Evolutionary conservation across 2,329 filamentous ascomycete genomes (phyloP).

Genomic region (Cryphonectria radicalis): DNA sequence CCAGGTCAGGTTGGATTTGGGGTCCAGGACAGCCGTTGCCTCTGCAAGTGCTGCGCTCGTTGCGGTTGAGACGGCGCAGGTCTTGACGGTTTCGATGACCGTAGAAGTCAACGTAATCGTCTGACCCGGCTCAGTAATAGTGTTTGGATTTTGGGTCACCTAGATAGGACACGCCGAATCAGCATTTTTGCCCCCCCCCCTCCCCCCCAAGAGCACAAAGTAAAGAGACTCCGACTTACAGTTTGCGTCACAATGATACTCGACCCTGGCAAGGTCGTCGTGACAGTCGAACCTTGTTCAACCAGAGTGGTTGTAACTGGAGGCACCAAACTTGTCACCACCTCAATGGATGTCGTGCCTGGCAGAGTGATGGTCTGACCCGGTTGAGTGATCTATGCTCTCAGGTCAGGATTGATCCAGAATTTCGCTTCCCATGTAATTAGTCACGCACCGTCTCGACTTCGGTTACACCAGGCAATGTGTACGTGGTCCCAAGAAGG

Average conservation of each 20-base stretch:
- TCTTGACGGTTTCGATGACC: slow-evolving; percentile 40
- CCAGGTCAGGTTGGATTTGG: slow-evolving; percentile 51
- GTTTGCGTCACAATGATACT: slow-evolving; percentile 32
- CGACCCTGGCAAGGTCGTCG: slow-evolving; percentile 33
- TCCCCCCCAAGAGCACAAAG: background rate
- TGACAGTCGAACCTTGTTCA: slow-evolving; percentile 32
- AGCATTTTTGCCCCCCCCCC: background rate
- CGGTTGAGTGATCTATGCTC: slow-evolving; percentile 7
- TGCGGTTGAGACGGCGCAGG: slow-evolving; percentile 52
- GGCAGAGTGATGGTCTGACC: slow-evolving; percentile 8
- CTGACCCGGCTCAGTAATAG: slow-evolving; percentile 33
- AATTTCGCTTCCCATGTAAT: background rate
- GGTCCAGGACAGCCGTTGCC: slow-evolving; percentile 36
- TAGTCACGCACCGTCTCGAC: background rate
- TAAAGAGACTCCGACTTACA: background rate
- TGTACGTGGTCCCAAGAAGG: slow-evolving; percentile 19
- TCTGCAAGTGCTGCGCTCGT: slow-evolving; percentile 28
- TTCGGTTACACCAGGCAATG: slow-evolving; percentile 23
- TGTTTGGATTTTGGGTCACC: slow-evolving; percentile 22
- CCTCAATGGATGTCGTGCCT: slow-evolving; percentile 15
- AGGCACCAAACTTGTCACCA: slow-evolving; percentile 29
- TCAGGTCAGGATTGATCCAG: background rate
- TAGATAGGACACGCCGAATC: background rate
- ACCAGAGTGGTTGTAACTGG: slow-evolving; percentile 35
- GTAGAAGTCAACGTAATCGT: slow-evolving; percentile 40